Conservation (phyloP, 768 basidiomycete genomes). For the Macrolepiota dolichaula region DNA sequence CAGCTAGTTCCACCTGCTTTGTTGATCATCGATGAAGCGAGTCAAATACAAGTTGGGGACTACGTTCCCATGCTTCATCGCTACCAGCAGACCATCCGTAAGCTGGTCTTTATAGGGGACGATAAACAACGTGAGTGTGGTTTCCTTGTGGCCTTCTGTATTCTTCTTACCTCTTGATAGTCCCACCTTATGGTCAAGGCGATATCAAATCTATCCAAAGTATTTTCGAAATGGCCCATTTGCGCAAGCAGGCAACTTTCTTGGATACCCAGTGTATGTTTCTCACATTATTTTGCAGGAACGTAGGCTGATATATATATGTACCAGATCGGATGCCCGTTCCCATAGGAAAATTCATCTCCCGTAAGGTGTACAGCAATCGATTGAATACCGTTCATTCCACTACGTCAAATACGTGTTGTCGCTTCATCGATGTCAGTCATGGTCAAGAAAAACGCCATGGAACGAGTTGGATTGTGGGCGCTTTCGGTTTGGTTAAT, state of each 20-base stretch:
- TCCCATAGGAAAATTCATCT: slow-evolving; percentile 61
- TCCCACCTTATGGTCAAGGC: slow-evolving; percentile 62
- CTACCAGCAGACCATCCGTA: slow-evolving; percentile 32
- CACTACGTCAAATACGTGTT: slow-evolving; percentile 33
- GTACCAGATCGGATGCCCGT: slow-evolving; percentile 58
- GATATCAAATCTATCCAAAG: slow-evolving; percentile 49
- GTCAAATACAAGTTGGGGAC: slow-evolving; percentile 49
- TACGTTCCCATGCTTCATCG: slow-evolving; percentile 38
- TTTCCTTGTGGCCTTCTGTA: neutral
- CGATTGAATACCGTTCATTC: slow-evolving; percentile 45
- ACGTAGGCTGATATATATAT: neutral
- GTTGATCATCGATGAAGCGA: slow-evolving; percentile 52
- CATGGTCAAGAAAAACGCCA: slow-evolving; percentile 26
- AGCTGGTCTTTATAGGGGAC: slow-evolving; percentile 51
- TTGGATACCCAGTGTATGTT: slow-evolving; percentile 61
- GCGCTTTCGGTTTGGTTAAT: slow-evolving; percentile 12
- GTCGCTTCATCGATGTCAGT: slow-evolving; percentile 54
- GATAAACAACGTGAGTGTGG: slow-evolving; percentile 38
- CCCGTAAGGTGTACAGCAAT: slow-evolving; percentile 51
- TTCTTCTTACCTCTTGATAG: slow-evolving; percentile 31
- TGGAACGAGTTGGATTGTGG: slow-evolving; percentile 37
- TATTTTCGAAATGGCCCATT: slow-evolving; percentile 58
- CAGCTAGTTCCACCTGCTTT: slow-evolving; percentile 32
- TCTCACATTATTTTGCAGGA: neutral
- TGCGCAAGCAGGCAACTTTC: slow-evolving; percentile 38